These are phyloP conservation scores for Fusarium zealandicum DNA, from an alignment of 2,329 filamentous ascomycete species.

Conservation along the genomic window DNA sequence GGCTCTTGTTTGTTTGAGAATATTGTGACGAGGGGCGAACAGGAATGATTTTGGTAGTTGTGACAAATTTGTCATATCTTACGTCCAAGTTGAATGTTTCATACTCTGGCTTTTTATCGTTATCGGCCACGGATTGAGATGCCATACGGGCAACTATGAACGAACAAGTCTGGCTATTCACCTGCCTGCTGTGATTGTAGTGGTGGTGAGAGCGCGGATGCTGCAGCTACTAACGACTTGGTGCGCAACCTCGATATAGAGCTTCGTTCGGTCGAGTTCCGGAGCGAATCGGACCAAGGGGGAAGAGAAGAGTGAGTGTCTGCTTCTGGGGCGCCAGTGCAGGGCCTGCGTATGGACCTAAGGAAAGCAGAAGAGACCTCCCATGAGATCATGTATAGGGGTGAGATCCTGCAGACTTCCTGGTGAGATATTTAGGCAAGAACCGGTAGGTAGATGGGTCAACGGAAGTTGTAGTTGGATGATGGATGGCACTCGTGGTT, in stretches of 20 bases:
- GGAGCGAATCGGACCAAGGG: conserved; percentile 7
- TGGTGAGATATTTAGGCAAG: no score
- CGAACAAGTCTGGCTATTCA: no score
- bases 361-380: not conserved
- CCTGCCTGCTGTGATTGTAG: no score
- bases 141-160: no score
- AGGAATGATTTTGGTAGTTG: conserved; percentile 16
- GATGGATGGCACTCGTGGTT: no score
- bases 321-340: no score
- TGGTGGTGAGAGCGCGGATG: no score
- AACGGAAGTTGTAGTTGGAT: not conserved
- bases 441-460: not conserved
- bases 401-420: not conserved
- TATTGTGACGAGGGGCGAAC: conserved; percentile 25
- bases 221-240: no score
- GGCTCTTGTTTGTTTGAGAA: conserved; percentile 14
- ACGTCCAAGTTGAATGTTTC: no score
- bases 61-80: not conserved
- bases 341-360: not conserved
- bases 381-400: not conserved
- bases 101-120: no score
- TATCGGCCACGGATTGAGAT: no score
- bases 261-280: conserved; percentile 6
- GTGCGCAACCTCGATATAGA: not conserved
- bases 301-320: not conserved